Base-by-base conservation (phyloP, 176 grass and related monocot genomes). In the Olyra latifolia region DNA sequence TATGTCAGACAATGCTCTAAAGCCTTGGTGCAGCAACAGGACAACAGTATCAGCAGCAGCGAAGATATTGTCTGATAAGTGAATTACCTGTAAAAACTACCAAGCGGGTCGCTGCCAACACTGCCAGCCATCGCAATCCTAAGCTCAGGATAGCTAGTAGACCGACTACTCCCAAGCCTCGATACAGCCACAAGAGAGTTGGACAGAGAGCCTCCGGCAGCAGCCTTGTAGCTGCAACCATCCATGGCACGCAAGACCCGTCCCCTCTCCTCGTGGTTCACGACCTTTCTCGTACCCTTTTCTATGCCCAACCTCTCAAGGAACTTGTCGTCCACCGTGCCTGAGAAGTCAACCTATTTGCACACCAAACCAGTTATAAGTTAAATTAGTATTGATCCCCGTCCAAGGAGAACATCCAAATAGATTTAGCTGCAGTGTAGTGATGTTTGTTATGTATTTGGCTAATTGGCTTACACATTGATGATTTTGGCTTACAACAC, bases 181-280 rank as follows among this genome's bases (percentile, higher is more conserved):
- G 90, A 82, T 73, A 99, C 86, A 23, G 92, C 96, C 35, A 95
- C 96, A 7, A 95, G 80, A 4, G 96, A 95, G 74, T 99, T 99
- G 39, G 92, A 95, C 35, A 98, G 88, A 48, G 90, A 98, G 59
- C 92, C 95, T 35, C 95, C 95, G 2, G 96, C 92, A 44, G 92
- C 96, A 10, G 90, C 96, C 80, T 98, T 95, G 83, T 98, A 98
- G 67, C 87, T 95, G 81, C 92, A 98, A 6, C 96, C 96, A 81
- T 95, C 96, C 96, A 98, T 98, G 71, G 88, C 90, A 2, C 90
- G 80, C 46, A 99, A 80, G 41, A 95, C 86, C 30, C 72, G 79
- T 5, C 90, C 96, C 60, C 96, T 93, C 67, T 99, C 96, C 77
- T 99, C 96, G 23, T 95, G 96, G 76, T 99, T 91, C n/a, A 95